Evolutionary conservation across 148 eudicot genomes (phyloP).

Genomic region (Fagopyrum homotropicum): DNA sequence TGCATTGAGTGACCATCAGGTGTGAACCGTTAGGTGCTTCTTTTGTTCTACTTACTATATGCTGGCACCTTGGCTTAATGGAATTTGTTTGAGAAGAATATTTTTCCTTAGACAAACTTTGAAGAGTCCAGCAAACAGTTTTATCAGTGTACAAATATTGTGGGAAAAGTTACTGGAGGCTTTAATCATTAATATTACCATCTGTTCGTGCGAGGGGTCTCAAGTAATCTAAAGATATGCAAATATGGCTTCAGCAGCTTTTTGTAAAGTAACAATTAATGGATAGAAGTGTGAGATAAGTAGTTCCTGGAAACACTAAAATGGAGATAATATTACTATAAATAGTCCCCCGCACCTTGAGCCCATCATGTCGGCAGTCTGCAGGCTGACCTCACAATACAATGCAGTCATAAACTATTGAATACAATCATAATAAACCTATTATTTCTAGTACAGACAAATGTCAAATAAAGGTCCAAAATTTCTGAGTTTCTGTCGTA

Average conservation of each 20-base stretch:
- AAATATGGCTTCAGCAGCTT: background rate
- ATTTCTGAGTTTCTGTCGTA: background rate
- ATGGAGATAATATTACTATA: background rate
- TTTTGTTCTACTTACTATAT: background rate
- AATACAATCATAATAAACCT: background rate
- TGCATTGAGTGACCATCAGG: constrained; percentile 86
- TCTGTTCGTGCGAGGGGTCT: background rate
- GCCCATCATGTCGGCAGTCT: background rate
- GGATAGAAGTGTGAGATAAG: background rate
- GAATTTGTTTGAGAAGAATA: background rate
- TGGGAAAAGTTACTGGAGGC: background rate
- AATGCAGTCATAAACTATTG: background rate
- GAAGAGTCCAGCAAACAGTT: background rate
- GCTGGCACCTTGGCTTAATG: background rate
- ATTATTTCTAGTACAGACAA: background rate
- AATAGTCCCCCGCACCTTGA: constrained; percentile 1
- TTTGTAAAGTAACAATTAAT: background rate
- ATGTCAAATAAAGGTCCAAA: background rate
- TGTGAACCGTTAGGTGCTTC: constrained; percentile 16
- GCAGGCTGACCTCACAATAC: background rate
- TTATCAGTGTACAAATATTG: background rate
- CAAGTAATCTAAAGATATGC: background rate
- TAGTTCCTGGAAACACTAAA: background rate
- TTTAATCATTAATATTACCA: background rate
- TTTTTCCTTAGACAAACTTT: background rate